phyloP scores from a whole-genome alignment of 495 filamentous ascomycete species.

The Hypoxylon lenormandii region DNA sequence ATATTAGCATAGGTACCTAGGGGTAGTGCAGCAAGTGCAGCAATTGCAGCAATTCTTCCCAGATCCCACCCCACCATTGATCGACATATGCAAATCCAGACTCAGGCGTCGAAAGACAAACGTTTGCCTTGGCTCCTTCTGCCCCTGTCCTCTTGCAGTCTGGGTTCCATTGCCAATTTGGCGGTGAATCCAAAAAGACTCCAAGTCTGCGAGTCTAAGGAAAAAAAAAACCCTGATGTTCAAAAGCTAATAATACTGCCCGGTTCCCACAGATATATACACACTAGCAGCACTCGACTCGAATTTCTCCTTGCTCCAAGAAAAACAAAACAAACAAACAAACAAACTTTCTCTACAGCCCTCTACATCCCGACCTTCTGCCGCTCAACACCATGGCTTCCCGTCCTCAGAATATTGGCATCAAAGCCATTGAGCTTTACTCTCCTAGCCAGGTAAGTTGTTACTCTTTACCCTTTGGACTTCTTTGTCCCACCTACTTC shows the following conservation, averaged over 20 bases:
- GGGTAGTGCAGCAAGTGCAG: not conserved
- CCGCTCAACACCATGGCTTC: slow-evolving; percentile 74
- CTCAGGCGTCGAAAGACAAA: slow-evolving; percentile 23
- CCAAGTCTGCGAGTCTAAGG: too few relatives aligned
- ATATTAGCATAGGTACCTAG: not conserved
- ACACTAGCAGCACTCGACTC: slow-evolving; percentile 26
- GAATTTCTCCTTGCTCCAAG: slow-evolving; percentile 26
- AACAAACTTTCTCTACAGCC: slow-evolving; percentile 44
- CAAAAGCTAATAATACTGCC: slow-evolving; percentile 34
- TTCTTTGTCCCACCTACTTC: not conserved
- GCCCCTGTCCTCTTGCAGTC: slow-evolving; percentile 32
- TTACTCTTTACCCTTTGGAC: not conserved
- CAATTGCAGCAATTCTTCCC: slow-evolving; percentile 5
- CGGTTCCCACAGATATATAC: slow-evolving; percentile 33
- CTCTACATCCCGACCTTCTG: slow-evolving; percentile 2
- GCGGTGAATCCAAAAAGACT: slow-evolving; percentile 39
- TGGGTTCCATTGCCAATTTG: slow-evolving; percentile 45
- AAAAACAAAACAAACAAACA: slow-evolving; percentile 33
- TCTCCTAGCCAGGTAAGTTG: slow-evolving; percentile 89
- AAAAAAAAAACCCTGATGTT: slow-evolving; percentile 38
- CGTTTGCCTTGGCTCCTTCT: slow-evolving; percentile 6
- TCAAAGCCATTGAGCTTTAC: slow-evolving; percentile 99
- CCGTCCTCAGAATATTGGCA: slow-evolving; percentile 95
- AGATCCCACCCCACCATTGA: slow-evolving; percentile 35
- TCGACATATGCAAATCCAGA: slow-evolving; percentile 41